A percentile compares a stretch with the other conserved stretches of the same genome.
phyloP scores from a whole-genome alignment of 805 yeast genomes.

The Lachancea quebecensis region DNA sequence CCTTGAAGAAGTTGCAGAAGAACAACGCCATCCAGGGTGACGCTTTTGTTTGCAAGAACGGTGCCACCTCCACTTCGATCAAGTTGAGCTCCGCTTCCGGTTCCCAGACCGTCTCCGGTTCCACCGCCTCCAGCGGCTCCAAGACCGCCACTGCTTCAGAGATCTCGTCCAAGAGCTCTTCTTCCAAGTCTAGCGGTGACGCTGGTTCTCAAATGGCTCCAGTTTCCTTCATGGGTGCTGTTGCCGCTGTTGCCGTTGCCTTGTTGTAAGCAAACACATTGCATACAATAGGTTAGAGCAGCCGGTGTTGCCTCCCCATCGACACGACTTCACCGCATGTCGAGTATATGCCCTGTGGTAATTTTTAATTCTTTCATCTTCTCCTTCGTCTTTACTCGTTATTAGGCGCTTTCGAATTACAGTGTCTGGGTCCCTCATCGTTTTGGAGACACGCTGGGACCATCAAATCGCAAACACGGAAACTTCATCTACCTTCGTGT shows the following conservation, averaged over 20 bases:
- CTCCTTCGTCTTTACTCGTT: too few relatives aligned
- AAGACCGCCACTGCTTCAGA: constrained; percentile 22
- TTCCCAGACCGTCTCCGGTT: constrained; percentile 21
- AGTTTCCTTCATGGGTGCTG: constrained; percentile 40
- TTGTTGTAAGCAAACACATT: constrained; percentile 35
- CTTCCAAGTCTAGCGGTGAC: constrained; percentile 29
- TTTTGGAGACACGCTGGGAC: too few relatives aligned
- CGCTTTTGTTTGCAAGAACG: constrained; percentile 68
- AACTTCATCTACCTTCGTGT: too few relatives aligned
- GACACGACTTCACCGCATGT: too few relatives aligned
- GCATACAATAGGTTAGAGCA: too few relatives aligned
- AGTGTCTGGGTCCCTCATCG: too few relatives aligned
- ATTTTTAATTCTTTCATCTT: too few relatives aligned
- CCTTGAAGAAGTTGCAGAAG: constrained; percentile 63
- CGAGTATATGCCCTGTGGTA: too few relatives aligned
- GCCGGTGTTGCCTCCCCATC: too few relatives aligned
- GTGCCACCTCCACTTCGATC: constrained; percentile 43
- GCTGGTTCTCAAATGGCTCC: constrained; percentile 30
- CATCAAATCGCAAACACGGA: too few relatives aligned
- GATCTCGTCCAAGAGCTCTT: constrained; percentile 10
- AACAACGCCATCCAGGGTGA: constrained; percentile 89
- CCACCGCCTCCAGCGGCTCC: constrained; percentile 30
- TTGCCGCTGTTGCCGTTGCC: constrained; percentile 46
- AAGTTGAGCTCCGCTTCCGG: constrained; percentile 29
- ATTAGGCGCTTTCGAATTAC: too few relatives aligned